These are phyloP conservation scores for Hydnomerulius pinastri DNA, from an alignment of 768 basidiomycete genomes.

Conservation along the genomic window DNA sequence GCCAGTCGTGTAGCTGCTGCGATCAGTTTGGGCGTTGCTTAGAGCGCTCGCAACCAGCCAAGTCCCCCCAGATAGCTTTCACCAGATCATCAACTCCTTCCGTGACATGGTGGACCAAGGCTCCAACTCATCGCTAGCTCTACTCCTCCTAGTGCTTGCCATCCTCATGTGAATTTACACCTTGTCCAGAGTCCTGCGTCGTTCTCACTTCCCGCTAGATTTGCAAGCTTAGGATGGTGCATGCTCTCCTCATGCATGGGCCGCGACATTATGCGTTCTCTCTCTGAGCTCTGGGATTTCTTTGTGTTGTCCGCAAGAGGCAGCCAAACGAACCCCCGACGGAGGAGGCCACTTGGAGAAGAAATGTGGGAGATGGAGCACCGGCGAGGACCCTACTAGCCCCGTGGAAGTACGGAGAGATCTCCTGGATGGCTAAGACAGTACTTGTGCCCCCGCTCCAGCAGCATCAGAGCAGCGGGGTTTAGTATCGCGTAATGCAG, in stretches of 20 bases:
- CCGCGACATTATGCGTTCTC: slow-evolving; percentile 42
- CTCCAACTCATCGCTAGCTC: slow-evolving; percentile 35
- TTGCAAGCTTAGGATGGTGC: slow-evolving; percentile 61
- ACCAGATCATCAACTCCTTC: not conserved
- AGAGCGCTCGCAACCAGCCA: too few species aligned
- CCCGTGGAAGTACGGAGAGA: too few species aligned
- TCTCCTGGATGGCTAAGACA: too few species aligned
- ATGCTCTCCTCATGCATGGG: slow-evolving; percentile 70
- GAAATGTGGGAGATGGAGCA: slow-evolving; percentile 65
- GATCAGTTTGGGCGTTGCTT: too few species aligned
- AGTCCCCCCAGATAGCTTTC: too few species aligned
- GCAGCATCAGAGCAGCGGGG: too few species aligned
- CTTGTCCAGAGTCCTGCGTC: not conserved
- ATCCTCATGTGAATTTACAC: slow-evolving; percentile 44
- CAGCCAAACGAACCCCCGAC: slow-evolving; percentile 30
- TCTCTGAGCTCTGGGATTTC: slow-evolving; percentile 51
- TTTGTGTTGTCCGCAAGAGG: slow-evolving; percentile 34
- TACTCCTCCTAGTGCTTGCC: slow-evolving; percentile 48
- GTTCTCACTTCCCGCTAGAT: slow-evolving; percentile 30
- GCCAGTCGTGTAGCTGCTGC: too few species aligned
- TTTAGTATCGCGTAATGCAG: too few species aligned
- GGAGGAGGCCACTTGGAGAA: slow-evolving; percentile 44
- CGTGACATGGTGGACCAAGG: slow-evolving; percentile 18
- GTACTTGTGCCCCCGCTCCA: not conserved
- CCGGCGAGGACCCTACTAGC: slow-evolving; percentile 31